A percentile compares a stretch with the other conserved stretches of the same genome.
phyloP scores from a whole-genome alignment of 345 rosid genomes.

The Kernera saxatilis region DNA sequence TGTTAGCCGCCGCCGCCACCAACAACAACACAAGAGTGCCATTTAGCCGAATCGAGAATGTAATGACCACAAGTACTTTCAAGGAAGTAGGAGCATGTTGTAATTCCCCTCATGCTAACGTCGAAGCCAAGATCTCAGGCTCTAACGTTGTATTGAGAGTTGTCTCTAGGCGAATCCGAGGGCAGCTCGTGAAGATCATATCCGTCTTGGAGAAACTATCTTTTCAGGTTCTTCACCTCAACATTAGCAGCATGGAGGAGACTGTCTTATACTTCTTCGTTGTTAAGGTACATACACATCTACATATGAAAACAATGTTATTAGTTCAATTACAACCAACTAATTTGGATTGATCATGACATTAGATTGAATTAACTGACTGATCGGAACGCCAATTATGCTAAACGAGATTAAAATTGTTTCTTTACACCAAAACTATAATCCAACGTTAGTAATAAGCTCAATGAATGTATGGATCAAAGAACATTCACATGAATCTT shows the following conservation, averaged over 20 bases:
- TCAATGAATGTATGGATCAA: neutral
- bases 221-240: conserved; percentile 75
- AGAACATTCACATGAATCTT: neutral
- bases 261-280: conserved; percentile 80
- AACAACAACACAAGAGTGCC: conserved; percentile 1
- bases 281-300: conserved; percentile 54
- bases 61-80: conserved; percentile 28
- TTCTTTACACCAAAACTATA: neutral
- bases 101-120: conserved; percentile 83
- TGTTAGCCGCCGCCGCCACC: neutral
- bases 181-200: conserved; percentile 71
- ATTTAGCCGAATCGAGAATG: conserved; percentile 24
- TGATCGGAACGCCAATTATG: neutral
- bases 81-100: conserved; percentile 60
- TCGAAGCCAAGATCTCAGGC: conserved; percentile 87
- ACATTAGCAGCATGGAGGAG: conserved; percentile 91
- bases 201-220: conserved; percentile 65
- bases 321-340: neutral
- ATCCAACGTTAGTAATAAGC: neutral
- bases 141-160: conserved; percentile 70
- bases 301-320: neutral
- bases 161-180: conserved; percentile 44
- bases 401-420: conserved; percentile 1
- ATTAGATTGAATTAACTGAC: neutral
- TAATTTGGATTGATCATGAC: neutral